phyloP scores from a whole-genome alignment of 805 yeast species.

The Candida nemodendra region DNA sequence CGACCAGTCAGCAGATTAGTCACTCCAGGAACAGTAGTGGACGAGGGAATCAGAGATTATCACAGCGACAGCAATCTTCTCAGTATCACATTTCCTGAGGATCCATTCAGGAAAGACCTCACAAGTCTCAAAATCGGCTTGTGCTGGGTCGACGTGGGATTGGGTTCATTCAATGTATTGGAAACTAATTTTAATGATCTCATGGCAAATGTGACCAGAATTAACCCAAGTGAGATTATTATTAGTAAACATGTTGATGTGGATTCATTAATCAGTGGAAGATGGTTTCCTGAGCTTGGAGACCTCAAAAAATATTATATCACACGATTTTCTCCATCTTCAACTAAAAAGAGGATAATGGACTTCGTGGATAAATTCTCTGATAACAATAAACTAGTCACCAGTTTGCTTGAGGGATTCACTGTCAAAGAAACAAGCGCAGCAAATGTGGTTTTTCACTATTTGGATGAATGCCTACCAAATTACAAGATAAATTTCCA shows the following conservation, averaged over 20 bases:
- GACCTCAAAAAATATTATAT: constrained; percentile 60
- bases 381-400: constrained; percentile 28
- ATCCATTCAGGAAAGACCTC: constrained; percentile 36
- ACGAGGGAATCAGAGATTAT: constrained; percentile 77
- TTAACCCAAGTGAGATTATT: constrained; percentile 78
- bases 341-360: constrained; percentile 38
- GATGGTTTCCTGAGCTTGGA: constrained; percentile 56
- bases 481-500: constrained; percentile 60
- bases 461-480: constrained; percentile 73
- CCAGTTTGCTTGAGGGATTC: constrained; percentile 32
- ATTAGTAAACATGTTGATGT: constrained; percentile 46
- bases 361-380: constrained; percentile 42
- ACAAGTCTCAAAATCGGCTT: constrained; percentile 56
- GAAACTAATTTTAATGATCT: constrained; percentile 58
- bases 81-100: constrained; percentile 60
- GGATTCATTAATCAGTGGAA: constrained; percentile 41
- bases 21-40: constrained; percentile 91
- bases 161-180: constrained; percentile 76
- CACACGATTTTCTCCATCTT: constrained; percentile 48
- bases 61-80: constrained; percentile 69
- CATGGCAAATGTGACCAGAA: constrained; percentile 69
- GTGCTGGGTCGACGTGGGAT: constrained; percentile 85
- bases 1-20: constrained; percentile 78
- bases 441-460: constrained; percentile 61
- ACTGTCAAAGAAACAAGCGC: constrained; percentile 55